These are phyloP conservation scores for Clathrus columnatus DNA, from an alignment of 768 basidiomycete species.

Conservation along the genomic window DNA sequence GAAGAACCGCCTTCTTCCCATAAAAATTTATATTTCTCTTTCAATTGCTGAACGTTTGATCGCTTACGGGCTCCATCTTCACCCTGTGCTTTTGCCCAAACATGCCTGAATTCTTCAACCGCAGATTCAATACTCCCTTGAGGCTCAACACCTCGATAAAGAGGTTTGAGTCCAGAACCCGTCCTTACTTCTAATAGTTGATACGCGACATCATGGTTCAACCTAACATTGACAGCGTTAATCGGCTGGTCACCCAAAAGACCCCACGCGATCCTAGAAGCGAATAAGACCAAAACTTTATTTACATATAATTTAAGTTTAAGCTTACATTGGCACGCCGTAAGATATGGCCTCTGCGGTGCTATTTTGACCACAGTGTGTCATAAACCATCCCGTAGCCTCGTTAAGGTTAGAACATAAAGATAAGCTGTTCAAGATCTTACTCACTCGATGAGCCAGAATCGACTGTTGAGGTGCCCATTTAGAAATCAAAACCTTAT, in stretches of 20 bases:
- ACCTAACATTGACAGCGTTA: slow-evolving; percentile 16
- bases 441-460: slow-evolving; percentile 18
- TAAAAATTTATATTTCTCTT: background rate
- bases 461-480: slow-evolving; percentile 22
- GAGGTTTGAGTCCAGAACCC: slow-evolving; percentile 12
- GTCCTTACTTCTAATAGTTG: slow-evolving; percentile 17
- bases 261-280: slow-evolving; percentile 20
- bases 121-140: slow-evolving; percentile 17
- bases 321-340: slow-evolving; percentile 18
- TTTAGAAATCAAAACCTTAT: slow-evolving; percentile 15
- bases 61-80: slow-evolving; percentile 16
- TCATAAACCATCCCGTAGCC: slow-evolving; percentile 20
- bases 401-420: background rate
- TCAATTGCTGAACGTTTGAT: slow-evolving; percentile 12
- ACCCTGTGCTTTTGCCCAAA: slow-evolving; percentile 14
- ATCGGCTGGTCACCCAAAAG: slow-evolving; percentile 19
- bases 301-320: background rate
- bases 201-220: slow-evolving; percentile 14
- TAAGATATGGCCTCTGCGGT: slow-evolving; percentile 16
- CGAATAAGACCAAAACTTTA: too few species aligned
- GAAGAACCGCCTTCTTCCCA: slow-evolving; percentile 13
- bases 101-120: slow-evolving; percentile 9
- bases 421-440: background rate
- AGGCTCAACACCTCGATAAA: slow-evolving; percentile 14
- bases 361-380: slow-evolving; percentile 21